phyloP scores from a whole-genome alignment of 768 basidiomycete genomes.

The Boletus rex-veris region DNA sequence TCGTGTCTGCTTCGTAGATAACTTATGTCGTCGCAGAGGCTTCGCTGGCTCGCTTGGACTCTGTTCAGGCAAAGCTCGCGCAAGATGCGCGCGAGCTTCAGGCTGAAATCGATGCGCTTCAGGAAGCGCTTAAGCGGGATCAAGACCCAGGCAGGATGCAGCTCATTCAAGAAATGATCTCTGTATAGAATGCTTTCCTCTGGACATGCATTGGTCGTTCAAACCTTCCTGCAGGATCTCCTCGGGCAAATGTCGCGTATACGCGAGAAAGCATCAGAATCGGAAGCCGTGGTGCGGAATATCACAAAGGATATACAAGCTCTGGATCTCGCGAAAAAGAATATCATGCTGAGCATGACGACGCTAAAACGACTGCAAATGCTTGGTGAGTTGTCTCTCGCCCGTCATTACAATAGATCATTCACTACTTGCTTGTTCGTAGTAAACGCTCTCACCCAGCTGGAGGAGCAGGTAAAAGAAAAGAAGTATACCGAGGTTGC shows the following conservation, averaged over 20 bases:
- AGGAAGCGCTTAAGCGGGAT: slow-evolving; percentile 62
- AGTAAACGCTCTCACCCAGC: slow-evolving; percentile 82
- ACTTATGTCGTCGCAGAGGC: slow-evolving; percentile 48
- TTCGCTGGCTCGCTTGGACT: slow-evolving; percentile 68
- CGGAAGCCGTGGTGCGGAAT: slow-evolving; percentile 90
- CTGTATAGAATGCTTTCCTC: slow-evolving; percentile 45
- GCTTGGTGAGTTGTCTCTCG: slow-evolving; percentile 62
- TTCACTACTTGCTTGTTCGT: slow-evolving; percentile 1
- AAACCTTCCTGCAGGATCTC: slow-evolving; percentile 60
- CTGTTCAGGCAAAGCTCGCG: slow-evolving; percentile 63
- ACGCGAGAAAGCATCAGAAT: slow-evolving; percentile 94
- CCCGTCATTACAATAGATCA: neutral
- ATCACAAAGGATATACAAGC: slow-evolving; percentile 97
- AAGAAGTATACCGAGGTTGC: slow-evolving; percentile 82
- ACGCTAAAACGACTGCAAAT: slow-evolving; percentile 88
- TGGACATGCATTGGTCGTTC: neutral
- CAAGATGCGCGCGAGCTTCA: slow-evolving; percentile 69
- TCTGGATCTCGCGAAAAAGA: slow-evolving; percentile 90
- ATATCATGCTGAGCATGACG: slow-evolving; percentile 86
- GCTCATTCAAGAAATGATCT: slow-evolving; percentile 93
- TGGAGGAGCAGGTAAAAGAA: slow-evolving; percentile 75
- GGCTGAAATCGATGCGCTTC: slow-evolving; percentile 66
- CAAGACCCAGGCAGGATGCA: slow-evolving; percentile 91
- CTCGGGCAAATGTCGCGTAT: slow-evolving; percentile 95
- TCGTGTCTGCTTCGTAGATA: neutral